Evolutionary conservation across 768 basidiomycete species (phyloP), one percentile per base, ranked within the genome.

Genomic region (Mycena belliarum): DNA sequence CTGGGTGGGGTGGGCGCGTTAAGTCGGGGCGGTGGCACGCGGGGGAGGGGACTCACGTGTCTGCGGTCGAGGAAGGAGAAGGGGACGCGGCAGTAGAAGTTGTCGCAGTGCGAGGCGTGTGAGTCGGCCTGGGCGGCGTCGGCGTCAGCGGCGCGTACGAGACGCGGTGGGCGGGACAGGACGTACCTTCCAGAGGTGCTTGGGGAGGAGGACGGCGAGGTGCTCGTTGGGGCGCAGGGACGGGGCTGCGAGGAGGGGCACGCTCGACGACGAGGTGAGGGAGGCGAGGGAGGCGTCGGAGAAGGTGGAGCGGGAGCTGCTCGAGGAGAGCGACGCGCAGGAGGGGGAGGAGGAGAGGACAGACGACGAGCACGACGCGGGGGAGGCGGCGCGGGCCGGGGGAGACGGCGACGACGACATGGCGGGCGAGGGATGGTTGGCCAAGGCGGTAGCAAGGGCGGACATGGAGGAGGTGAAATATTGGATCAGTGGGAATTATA

Each of bases 21-120:
- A 16, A 15, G 12, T 7, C 12, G 35, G 3, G 10, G 25, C 10
- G 18, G 18, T 10, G 23, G 25, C 4, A 44, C 43, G 18, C 23
- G 24, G 14, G 6, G 7, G 29, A 32, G 14, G 6, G 4, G 25
- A 45, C 44, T 3, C n/a, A 45, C 44, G 68, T 93, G 90, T 73
- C 84, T 83, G 60, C 90, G 87, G 61, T 89, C 87, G 42, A 86
- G 80, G 58, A 92, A 69, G 57, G 83, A 81, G 70, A 92, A 92
- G 49, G 70, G 70, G 60, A 79, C 75, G 54, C 79, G 79, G 73
- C 90, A 93, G 66, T 82, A 80, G 60, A 89, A 87, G 68, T 82
- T 89, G 74, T 92, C 89, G 76, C 90, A 93, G 47, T 72, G 68
- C 14, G 79, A 61, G 4, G 90, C 83, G 15, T 81, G 71, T 5